phyloP scores from a whole-genome alignment of 2,329 filamentous ascomycete genomes.

The Aspergillus sergii region DNA sequence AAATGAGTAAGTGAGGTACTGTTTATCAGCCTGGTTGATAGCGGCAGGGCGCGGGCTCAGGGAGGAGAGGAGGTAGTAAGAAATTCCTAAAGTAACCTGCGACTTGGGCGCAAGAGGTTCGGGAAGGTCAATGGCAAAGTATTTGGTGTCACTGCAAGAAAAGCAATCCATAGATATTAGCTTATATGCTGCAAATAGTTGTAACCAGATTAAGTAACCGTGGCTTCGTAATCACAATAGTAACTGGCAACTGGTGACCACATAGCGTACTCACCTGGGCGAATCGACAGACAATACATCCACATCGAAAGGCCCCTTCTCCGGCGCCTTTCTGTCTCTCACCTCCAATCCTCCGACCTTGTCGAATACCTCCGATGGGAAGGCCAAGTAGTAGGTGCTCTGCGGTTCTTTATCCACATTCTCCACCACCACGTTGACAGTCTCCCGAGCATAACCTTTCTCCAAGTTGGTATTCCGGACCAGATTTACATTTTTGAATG shows the following conservation, averaged over 20 bases:
- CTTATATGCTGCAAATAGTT: not conserved
- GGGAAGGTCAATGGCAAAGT: constrained; percentile 81
- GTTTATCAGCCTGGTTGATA: constrained; percentile 81
- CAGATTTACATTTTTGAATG: constrained; percentile 92
- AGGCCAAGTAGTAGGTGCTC: constrained; percentile 87
- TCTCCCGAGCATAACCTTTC: constrained; percentile 88
- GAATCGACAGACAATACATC: constrained; percentile 67
- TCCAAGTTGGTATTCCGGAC: constrained; percentile 89
- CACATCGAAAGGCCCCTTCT: constrained; percentile 67
- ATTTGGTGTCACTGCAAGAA: constrained; percentile 67
- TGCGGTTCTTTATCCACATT: constrained; percentile 80
- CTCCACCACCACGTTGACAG: constrained; percentile 90
- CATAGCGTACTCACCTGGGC: constrained; percentile 56
- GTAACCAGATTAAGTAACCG: constrained; percentile 13
- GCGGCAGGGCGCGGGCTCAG: constrained; percentile 76
- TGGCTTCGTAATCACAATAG: constrained; percentile 12
- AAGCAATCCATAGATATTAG: constrained; percentile 4
- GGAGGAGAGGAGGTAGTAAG: constrained; percentile 78
- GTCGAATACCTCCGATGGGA: constrained; percentile 73
- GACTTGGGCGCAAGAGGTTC: constrained; percentile 72
- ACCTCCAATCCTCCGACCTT: constrained; percentile 86
- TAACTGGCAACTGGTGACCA: constrained; percentile 44
- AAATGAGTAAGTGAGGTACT: constrained; percentile 84
- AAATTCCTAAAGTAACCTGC: constrained; percentile 85
- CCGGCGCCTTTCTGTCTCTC: constrained; percentile 82